These are phyloP conservation scores for Aspergillus neotritici DNA, from an alignment of 2,329 filamentous ascomycete species.

Conservation along the genomic window DNA sequence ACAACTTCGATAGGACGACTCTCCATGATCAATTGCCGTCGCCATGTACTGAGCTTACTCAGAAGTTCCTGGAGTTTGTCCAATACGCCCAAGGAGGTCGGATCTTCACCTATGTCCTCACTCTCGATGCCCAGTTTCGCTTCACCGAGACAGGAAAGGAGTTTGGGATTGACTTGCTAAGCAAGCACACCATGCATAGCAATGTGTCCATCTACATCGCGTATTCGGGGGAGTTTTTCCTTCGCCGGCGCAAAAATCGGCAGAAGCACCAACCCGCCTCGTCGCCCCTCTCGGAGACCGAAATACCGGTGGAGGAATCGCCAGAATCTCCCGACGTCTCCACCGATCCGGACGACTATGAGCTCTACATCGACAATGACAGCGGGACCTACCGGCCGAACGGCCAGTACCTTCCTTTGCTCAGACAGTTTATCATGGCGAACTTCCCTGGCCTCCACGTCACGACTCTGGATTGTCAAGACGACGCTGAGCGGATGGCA, in stretches of 20 bases:
- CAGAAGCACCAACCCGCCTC: conserved; percentile 45
- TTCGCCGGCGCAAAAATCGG: conserved; percentile 59
- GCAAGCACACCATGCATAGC: conserved; percentile 96
- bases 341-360: conserved; percentile 59
- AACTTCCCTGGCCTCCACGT: conserved; percentile 76
- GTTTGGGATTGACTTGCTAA: conserved; percentile 86
- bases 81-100: conserved; percentile 82
- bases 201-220: conserved; percentile 88
- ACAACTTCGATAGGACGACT: conserved; percentile 77
- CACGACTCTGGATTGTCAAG: conserved; percentile 65
- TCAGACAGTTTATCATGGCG: conserved; percentile 63
- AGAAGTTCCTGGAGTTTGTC: conserved; percentile 77
- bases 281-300: conserved; percentile 24
- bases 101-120: conserved; percentile 88
- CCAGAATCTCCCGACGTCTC: conserved; percentile 42
- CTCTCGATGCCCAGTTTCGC: conserved; percentile 75
- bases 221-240: conserved; percentile 88
- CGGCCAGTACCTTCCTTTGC: conserved; percentile 63
- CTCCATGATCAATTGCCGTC: conserved; percentile 63
- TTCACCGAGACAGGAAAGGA: conserved; percentile 96
- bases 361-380: conserved; percentile 92
- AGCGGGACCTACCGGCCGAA: conserved; percentile 90
- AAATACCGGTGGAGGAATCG: conserved; percentile 26
- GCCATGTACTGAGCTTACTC: conserved; percentile 64
- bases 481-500: conserved; percentile 64